Evolutionary conservation across 2,329 filamentous ascomycete genomes (phyloP).

Genomic region (Leptosphaerulina australis): DNA sequence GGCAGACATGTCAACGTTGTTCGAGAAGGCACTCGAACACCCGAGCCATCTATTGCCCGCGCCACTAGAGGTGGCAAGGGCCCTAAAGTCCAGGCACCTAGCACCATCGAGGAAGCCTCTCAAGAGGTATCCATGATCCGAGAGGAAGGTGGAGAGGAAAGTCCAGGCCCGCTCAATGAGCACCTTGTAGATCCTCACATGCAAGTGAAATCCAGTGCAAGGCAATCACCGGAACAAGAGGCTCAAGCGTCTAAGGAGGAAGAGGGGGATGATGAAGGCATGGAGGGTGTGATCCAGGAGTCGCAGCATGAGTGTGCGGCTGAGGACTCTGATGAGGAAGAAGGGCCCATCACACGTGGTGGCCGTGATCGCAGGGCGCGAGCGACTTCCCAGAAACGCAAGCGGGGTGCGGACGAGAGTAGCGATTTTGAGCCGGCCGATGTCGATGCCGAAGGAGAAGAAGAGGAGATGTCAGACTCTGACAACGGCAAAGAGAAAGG

Average conservation of each 20-base stretch:
- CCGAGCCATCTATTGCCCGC: slow-evolving; percentile 52
- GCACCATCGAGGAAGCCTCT: slow-evolving; percentile 60
- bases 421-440: slow-evolving; percentile 68
- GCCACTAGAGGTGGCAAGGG: slow-evolving; percentile 56
- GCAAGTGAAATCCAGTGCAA: slow-evolving; percentile 45
- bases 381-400: slow-evolving; percentile 41
- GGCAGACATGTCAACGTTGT: slow-evolving; percentile 63
- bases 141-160: slow-evolving; percentile 36
- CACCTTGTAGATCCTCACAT: slow-evolving; percentile 44
- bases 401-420: slow-evolving; percentile 59
- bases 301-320: slow-evolving; percentile 48
- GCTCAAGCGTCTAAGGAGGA: slow-evolving; percentile 41
- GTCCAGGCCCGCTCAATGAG: slow-evolving; percentile 40
- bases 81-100: slow-evolving; percentile 54
- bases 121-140: slow-evolving; percentile 54
- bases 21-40: slow-evolving; percentile 60
- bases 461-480: slow-evolving; percentile 61
- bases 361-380: slow-evolving; percentile 49
- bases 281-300: slow-evolving; percentile 51
- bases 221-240: slow-evolving; percentile 40
- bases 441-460: slow-evolving; percentile 62
- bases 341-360: slow-evolving; percentile 59
- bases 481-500: slow-evolving; percentile 53
- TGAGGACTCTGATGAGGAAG: slow-evolving; percentile 61
- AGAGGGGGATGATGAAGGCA: slow-evolving; percentile 37